Evolutionary conservation across 2,329 filamentous ascomycete species (phyloP).

Genomic region (Fusarium sp.): DNA sequence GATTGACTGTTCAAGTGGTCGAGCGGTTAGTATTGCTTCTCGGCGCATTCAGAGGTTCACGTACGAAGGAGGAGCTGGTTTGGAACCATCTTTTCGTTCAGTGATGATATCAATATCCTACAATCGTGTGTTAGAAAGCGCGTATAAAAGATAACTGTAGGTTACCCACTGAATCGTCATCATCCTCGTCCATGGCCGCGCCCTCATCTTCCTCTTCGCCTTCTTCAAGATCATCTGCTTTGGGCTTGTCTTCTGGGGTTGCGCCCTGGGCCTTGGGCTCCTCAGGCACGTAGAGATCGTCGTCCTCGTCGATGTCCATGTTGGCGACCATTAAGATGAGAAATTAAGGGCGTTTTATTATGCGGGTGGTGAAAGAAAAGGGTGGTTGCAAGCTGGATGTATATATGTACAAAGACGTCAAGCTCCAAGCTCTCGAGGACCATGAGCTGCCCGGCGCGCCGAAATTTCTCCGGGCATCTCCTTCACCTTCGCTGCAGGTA

Average conservation of each 20-base stretch:
- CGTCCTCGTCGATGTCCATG: constrained; percentile 77
- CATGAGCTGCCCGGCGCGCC: constrained; percentile 33
- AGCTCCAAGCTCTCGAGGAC: constrained; percentile 35
- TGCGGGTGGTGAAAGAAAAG: not conserved
- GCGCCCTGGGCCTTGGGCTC: constrained; percentile 59
- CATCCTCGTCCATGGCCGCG: constrained; percentile 71
- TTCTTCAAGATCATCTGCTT: constrained; percentile 70
- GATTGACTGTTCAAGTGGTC: constrained; percentile 59
- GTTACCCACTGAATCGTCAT: constrained; percentile 57
- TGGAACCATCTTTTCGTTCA: constrained; percentile 73
- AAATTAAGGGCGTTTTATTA: not conserved
- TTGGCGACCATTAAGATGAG: constrained; percentile 38
- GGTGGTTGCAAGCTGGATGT: not conserved
- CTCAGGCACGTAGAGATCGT: constrained; percentile 75
- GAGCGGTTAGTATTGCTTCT: constrained; percentile 16
- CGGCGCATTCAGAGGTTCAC: constrained; percentile 43
- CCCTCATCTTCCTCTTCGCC: constrained; percentile 74
- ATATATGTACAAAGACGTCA: constrained; percentile 29
- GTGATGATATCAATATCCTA: constrained; percentile 78
- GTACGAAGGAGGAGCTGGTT: constrained; percentile 69
- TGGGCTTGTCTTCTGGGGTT: constrained; percentile 47
- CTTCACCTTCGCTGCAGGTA: constrained; percentile 2
- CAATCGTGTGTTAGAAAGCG: constrained; percentile 13
- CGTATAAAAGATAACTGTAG: not conserved
- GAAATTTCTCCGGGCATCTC: constrained; percentile 46